Evolutionary conservation across 352 stramenopile genomes (phyloP).

Genomic region (Pythium insidiosum): DNA sequence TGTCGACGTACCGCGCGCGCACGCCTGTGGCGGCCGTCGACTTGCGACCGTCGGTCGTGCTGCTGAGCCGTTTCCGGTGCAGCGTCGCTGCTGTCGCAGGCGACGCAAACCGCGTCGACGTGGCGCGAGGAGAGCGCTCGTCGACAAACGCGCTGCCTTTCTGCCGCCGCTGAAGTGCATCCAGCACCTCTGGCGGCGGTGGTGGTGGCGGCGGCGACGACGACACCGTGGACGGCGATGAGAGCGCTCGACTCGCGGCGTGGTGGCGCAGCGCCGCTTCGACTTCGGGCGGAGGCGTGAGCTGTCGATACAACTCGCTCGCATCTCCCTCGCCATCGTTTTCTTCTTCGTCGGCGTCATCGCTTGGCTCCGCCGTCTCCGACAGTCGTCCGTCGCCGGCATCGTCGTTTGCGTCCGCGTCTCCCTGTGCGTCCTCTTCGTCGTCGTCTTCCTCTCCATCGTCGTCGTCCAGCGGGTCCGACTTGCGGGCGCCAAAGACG

Average conservation of each 20-base stretch:
- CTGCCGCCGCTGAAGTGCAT: slow-evolving; percentile 11
- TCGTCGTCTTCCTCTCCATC: slow-evolving; percentile 1
- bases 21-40: slow-evolving; percentile 9
- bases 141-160: background rate
- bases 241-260: slow-evolving; percentile 2
- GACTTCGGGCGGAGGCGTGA: slow-evolving; percentile 11
- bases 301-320: too few relatives aligned
- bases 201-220: slow-evolving; percentile 1
- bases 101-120: slow-evolving; percentile 8
- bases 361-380: too few relatives aligned
- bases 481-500: slow-evolving; percentile 5
- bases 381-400: too few relatives aligned
- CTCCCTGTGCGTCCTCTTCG: slow-evolving; percentile 6
- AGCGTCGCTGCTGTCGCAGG: slow-evolving; percentile 5
- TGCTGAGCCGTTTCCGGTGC: background rate
- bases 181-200: slow-evolving; percentile 14
- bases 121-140: slow-evolving; percentile 1
- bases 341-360: too few relatives aligned
- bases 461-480: background rate
- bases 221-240: too few relatives aligned
- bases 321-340: too few relatives aligned
- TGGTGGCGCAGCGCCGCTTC: slow-evolving; percentile 13
- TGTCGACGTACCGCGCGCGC: slow-evolving; percentile 20
- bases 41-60: too few relatives aligned
- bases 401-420: slow-evolving; percentile 10